Evolutionary conservation across 2,329 filamentous ascomycete species (phyloP).

Genomic region (Ascochyta koolunga): DNA sequence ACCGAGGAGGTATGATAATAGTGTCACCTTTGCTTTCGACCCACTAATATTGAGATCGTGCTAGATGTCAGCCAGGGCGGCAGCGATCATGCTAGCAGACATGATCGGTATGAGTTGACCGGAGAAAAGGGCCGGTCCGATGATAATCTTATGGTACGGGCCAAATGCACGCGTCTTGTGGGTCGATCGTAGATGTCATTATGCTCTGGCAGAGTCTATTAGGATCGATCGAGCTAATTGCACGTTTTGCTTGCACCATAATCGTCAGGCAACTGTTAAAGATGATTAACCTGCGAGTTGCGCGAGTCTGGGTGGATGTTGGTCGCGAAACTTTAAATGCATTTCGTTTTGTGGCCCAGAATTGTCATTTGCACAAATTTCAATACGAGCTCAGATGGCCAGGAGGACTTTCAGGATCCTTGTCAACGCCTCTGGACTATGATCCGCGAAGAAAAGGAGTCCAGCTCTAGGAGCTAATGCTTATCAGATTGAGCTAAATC

Average conservation of each 20-base stretch:
- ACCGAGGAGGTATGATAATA: constrained; percentile 21
- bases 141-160: constrained; percentile 27
- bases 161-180: constrained; percentile 45
- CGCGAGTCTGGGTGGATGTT: too few relatives aligned
- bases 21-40: constrained; percentile 15
- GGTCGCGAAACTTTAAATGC: too few relatives aligned
- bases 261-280: background rate
- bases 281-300: too few relatives aligned
- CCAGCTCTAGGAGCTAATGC: constrained; percentile 9
- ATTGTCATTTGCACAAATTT: too few relatives aligned
- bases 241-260: background rate
- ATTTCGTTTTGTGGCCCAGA: too few relatives aligned
- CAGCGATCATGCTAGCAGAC: constrained; percentile 22
- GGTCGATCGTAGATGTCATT: constrained; percentile 15
- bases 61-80: constrained; percentile 16
- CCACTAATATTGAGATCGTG: constrained; percentile 15
- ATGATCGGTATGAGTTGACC: constrained; percentile 24
- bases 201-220: background rate
- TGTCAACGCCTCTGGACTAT: too few relatives aligned
- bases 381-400: too few relatives aligned
- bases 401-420: too few relatives aligned
- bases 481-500: constrained; percentile 1
- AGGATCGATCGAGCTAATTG: background rate
- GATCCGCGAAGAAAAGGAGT: background rate
- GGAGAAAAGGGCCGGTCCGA: constrained; percentile 11